Percentiles rank a stretch among this genome's conserved stretches.
Evolutionary conservation across 78 protist species (phyloP).

Genomic region (Dictyostelium firmibasis): DNA sequence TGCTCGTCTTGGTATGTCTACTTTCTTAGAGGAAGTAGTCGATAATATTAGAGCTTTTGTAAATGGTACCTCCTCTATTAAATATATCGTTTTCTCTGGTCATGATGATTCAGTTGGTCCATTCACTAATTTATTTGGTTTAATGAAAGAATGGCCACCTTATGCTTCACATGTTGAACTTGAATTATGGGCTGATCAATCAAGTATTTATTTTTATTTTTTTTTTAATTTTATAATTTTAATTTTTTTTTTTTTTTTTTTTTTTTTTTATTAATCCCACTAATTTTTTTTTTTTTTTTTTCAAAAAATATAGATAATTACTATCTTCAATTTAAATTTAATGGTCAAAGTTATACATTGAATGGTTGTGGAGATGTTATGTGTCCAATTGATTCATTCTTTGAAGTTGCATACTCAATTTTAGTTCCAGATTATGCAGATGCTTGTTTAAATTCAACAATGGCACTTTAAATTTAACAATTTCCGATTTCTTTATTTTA

Average conservation of each 20-base stretch:
- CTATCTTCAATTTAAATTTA: slow-evolving; percentile 64
- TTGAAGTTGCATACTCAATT: background rate
- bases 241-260: background rate
- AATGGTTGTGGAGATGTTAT: slow-evolving; percentile 4
- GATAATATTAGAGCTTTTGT: slow-evolving; percentile 37
- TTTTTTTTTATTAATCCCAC: background rate
- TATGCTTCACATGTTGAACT: slow-evolving; percentile 68
- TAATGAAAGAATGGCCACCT: slow-evolving; percentile 63
- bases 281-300: too few relatives aligned
- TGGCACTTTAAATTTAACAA: background rate
- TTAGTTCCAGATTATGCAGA: slow-evolving; percentile 39
- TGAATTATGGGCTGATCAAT: slow-evolving; percentile 51
- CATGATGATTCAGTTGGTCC: slow-evolving; percentile 73
- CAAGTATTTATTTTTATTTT: background rate
- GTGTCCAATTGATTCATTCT: slow-evolving; percentile 68
- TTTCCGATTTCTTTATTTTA: background rate
- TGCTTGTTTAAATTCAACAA: slow-evolving; percentile 1
- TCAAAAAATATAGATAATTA: background rate
- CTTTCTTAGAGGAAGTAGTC: slow-evolving; percentile 39
- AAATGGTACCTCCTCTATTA: background rate
- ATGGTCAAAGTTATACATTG: slow-evolving; percentile 26
- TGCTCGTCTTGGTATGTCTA: slow-evolving; percentile 30
- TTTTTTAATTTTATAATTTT: background rate
- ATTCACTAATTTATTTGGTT: slow-evolving; percentile 42
- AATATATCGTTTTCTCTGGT: slow-evolving; percentile 59